These are phyloP conservation scores for Coemansia sp. DNA, from an alignment of 192 early-diverging fungal species.

Conservation along the genomic window DNA sequence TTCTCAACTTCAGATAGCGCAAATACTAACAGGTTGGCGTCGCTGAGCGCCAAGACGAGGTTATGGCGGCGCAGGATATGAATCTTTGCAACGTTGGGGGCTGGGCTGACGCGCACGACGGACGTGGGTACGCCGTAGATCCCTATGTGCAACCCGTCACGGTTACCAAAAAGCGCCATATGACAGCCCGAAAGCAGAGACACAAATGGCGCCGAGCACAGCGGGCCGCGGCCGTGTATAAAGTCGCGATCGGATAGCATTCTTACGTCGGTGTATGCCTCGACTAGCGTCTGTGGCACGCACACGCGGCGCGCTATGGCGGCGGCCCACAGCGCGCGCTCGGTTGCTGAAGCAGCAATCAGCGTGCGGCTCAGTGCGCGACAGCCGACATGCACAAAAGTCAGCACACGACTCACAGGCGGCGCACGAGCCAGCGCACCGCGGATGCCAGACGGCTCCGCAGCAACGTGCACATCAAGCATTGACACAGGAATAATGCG, in stretches of 20 bases:
- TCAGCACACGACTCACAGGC: conserved; percentile 13
- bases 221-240: conserved; percentile 27
- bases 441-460: conserved; percentile 31
- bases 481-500: conserved; percentile 51
- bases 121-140: conserved; percentile 51
- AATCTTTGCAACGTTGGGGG: conserved; percentile 27
- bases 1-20: conserved; percentile 40
- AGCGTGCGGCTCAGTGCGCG: conserved; percentile 44
- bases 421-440: conserved; percentile 24
- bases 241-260: conserved; percentile 51
- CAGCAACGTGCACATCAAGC: conserved; percentile 32
- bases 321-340: conserved; percentile 32
- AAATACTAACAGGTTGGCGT: conserved; percentile 40
- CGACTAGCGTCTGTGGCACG: conserved; percentile 49
- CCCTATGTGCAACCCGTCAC: conserved; percentile 49
- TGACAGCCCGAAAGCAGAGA: conserved; percentile 39
- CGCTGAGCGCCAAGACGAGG: conserved; percentile 40
- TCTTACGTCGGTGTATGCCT: conserved; percentile 45
- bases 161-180: conserved; percentile 47
- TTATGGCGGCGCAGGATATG: conserved; percentile 41
- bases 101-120: conserved; percentile 33
- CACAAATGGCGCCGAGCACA: conserved; percentile 45
- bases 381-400: conserved; percentile 49
- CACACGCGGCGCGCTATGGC: conserved; percentile 32
- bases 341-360: conserved; percentile 17